Percentiles rank a stretch among this genome's conserved stretches.
These are phyloP conservation scores for Solanum appendiculatum DNA, from an alignment of 257 asterid species.

Conservation along the genomic window DNA sequence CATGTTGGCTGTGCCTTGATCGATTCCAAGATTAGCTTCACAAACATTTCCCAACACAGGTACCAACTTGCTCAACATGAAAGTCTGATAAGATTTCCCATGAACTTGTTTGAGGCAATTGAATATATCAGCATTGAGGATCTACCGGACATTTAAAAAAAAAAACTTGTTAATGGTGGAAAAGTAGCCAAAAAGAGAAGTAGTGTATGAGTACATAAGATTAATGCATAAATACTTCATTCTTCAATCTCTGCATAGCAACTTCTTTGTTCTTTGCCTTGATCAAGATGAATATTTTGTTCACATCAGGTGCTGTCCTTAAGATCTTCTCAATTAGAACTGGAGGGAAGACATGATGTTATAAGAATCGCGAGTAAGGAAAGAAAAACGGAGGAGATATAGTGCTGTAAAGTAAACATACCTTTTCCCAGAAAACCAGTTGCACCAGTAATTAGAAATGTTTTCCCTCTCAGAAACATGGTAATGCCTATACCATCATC, in stretches of 20 bases:
- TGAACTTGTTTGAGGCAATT: conserved; percentile 60
- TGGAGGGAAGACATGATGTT: conserved; percentile 8
- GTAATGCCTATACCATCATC: conserved; percentile 65
- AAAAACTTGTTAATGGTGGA: background rate
- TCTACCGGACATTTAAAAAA: conserved; percentile 11
- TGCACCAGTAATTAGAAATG: conserved; percentile 59
- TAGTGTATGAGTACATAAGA: background rate
- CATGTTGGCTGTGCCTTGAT: conserved; percentile 41
- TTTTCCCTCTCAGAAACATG: conserved; percentile 44
- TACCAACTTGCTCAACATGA: conserved; percentile 76
- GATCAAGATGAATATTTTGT: conserved; percentile 62
- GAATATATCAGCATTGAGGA: conserved; percentile 64
- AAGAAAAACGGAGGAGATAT: background rate
- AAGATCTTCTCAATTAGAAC: conserved; percentile 86
- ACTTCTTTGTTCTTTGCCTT: conserved; percentile 71
- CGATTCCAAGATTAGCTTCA: conserved; percentile 57
- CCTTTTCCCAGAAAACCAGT: conserved; percentile 82
- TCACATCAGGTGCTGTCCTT: conserved; percentile 77
- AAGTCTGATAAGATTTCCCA: conserved; percentile 65
- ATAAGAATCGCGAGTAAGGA: background rate
- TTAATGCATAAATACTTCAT: conserved; percentile 41
- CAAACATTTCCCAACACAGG: conserved; percentile 82
- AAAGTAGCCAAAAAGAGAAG: background rate
- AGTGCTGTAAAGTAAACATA: background rate
- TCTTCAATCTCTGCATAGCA: conserved; percentile 59